Evolutionary conservation across 208 protist species (phyloP), one percentile per base, ranked within the genome.

Genomic region (Leptomonas seymouri): DNA sequence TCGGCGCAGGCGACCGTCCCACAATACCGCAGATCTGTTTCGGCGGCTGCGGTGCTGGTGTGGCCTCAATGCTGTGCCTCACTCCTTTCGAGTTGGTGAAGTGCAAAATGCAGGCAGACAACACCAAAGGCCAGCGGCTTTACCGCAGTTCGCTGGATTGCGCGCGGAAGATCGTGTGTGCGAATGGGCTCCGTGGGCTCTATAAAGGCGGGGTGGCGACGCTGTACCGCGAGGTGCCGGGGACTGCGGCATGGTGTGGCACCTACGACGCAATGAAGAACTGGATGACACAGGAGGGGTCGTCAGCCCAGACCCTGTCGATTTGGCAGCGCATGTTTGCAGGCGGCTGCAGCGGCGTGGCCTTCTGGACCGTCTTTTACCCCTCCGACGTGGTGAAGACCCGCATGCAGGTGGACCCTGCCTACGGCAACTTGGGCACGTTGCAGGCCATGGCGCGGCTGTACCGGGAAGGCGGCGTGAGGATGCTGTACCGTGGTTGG

Each of bases 311-410:
- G 34, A 73, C 70, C 30, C 68, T 94, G 8, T 70, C 89, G 7
- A 15, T 86, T 21, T 80, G 61, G 48, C 74, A 87, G 65, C 62
- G 80, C 27, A 90, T 93, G 84, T 66, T 95, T 44, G 85, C 91
- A 11, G 93, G 93, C 4, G 91, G 87, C 7, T 82, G 66, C 54
- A 86, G 80, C 23, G 93, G 91, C 3, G 84, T 91, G 21, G 80
- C 85, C 2, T 95, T 90, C 64, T 96, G 93, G 93, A 88, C 89
- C 1, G 63, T 82, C 8, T 89, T 94, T 44, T 97, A 93, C 59
- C 91, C 93, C 0, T 89, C 89, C 12, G 93, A 97, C 61, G 85
- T 96, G 5, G 80, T 92, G 41, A 96, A 96, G 70, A 96, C 93
- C 3, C 78, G 91, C 9, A 83, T 97, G 27, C 92, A 97, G 74